A percentile compares a stretch with the other conserved stretches of the same genome.
Conservation (phyloP, 176 grass and related monocot genomes). For the Oryza nivara region DNA sequence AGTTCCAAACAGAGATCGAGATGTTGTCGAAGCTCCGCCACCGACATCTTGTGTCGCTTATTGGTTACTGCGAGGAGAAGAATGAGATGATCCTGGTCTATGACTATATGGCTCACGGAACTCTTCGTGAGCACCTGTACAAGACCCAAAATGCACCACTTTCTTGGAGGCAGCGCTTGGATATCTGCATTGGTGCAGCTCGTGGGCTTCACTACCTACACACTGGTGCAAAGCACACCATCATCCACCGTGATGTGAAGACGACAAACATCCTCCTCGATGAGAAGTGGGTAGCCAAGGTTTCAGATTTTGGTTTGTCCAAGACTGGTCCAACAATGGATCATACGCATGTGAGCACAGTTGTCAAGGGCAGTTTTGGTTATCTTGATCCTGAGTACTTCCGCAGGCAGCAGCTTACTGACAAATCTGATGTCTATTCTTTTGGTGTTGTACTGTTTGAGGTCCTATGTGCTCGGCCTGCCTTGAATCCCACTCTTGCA, state of each 20-base stretch:
- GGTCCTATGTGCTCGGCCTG: conserved; percentile 89
- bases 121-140: conserved; percentile 94
- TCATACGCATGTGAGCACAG: conserved; percentile 94
- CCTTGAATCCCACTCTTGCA: conserved; percentile 72
- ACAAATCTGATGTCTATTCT: conserved; percentile 96
- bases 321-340: conserved; percentile 93
- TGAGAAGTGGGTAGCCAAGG: conserved; percentile 96
- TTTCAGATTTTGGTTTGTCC: conserved; percentile 96
- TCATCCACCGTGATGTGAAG: conserved; percentile 98
- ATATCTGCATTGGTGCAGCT: conserved; percentile 94
- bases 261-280: conserved; percentile 96
- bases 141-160: conserved; percentile 91
- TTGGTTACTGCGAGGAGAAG: conserved; percentile 92
- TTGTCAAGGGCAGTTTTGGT: conserved; percentile 97
- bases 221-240: conserved; percentile 94
- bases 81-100: conserved; percentile 93
- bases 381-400: conserved; percentile 95
- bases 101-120: conserved; percentile 93
- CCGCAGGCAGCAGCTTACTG: conserved; percentile 89
- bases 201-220: conserved; percentile 94
- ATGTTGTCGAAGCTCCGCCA: conserved; percentile 93
- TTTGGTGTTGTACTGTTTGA: conserved; percentile 96
- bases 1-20: conserved; percentile 95
- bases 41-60: conserved; percentile 85
- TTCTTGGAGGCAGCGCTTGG: conserved; percentile 84